Conservation (phyloP, 2,329 filamentous ascomycete genomes). For the Achaetomium macrosporum region DNA sequence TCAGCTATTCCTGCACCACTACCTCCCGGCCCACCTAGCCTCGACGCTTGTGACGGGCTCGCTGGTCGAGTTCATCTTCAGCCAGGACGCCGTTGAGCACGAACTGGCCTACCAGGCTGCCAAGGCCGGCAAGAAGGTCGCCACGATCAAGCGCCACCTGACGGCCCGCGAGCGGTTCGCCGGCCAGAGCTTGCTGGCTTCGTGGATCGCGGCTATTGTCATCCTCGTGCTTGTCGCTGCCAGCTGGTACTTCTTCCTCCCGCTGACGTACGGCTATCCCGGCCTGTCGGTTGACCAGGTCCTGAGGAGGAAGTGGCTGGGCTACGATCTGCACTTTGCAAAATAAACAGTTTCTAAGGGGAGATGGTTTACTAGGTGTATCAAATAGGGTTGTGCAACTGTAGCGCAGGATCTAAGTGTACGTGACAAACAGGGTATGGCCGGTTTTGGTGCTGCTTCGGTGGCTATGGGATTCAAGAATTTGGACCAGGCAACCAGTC, state of each 20-base stretch:
- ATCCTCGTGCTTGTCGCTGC: constrained; percentile 64
- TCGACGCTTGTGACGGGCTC: constrained; percentile 86
- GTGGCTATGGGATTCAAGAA: too few species aligned
- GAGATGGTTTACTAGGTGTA: too few species aligned
- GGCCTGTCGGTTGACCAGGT: constrained; percentile 76
- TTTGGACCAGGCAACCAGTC: too few species aligned
- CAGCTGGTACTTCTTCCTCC: constrained; percentile 89
- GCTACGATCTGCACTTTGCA: constrained; percentile 96
- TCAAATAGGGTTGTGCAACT: too few species aligned
- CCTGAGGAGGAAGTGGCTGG: constrained; percentile 83
- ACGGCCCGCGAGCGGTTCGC: constrained; percentile 78
- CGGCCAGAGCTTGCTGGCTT: constrained; percentile 66
- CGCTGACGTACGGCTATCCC: constrained; percentile 90
- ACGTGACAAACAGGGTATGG: too few species aligned
- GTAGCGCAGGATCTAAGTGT: too few species aligned
- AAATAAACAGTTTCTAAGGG: constrained; percentile 55
- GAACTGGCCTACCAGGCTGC: constrained; percentile 41
- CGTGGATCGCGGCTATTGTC: constrained; percentile 71
- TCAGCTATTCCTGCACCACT: constrained; percentile 96
- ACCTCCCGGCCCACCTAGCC: constrained; percentile 88
- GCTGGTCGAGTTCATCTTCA: constrained; percentile 93
- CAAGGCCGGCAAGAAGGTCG: constrained; percentile 42
- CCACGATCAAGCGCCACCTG: constrained; percentile 52
- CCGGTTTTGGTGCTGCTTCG: too few species aligned
- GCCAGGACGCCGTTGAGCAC: constrained; percentile 67